Percentiles rank a stretch among this genome's conserved stretches.
Evolutionary conservation across 2,329 filamentous ascomycete genomes (phyloP).

Genomic region (Xylaria polymorpha): DNA sequence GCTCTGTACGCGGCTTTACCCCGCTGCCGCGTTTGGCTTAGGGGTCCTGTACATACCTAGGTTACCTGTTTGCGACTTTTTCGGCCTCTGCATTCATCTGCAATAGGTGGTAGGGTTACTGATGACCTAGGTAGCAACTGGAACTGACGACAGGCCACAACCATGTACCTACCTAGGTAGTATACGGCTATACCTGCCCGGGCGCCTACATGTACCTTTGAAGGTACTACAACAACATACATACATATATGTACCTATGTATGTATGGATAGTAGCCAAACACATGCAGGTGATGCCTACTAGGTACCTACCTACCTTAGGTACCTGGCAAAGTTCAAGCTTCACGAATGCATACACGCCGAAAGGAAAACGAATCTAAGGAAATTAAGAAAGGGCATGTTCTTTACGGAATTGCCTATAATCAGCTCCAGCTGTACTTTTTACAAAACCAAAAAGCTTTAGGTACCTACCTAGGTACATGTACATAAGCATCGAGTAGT

Average conservation of each 20-base stretch:
- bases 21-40: slow-evolving; percentile 27
- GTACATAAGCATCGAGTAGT: no score
- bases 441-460: background rate
- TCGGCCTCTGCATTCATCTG: slow-evolving; percentile 14
- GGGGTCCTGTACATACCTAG: slow-evolving; percentile 4
- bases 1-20: background rate
- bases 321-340: background rate
- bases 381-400: background rate
- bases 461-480: no score
- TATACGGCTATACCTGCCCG: background rate
- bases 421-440: background rate
- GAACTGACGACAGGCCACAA: background rate
- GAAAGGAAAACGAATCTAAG: background rate
- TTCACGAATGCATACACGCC: background rate
- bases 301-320: no score
- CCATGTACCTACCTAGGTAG: no score
- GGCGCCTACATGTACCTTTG: no score
- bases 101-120: background rate
- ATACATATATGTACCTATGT: no score
- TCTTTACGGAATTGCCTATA: background rate
- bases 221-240: no score
- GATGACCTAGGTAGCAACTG: background rate
- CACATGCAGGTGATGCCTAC: no score
- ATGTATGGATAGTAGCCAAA: no score
- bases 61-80: slow-evolving; percentile 18